These are phyloP conservation scores for Detonula confervacea DNA, from an alignment of 352 stramenopile species.

Conservation along the genomic window DNA sequence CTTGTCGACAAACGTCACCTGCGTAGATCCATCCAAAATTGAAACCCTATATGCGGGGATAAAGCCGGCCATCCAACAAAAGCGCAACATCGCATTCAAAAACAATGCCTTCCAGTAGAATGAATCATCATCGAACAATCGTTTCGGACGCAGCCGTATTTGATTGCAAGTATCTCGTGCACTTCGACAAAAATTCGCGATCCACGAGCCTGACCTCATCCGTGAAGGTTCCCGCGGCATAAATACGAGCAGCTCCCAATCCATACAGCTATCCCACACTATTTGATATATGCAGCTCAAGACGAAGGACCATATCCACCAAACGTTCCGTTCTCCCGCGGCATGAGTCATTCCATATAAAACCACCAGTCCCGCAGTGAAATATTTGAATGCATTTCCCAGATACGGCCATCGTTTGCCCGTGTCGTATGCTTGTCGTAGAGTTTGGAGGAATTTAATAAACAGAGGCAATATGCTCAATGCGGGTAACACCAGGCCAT, in stretches of 20 bases:
- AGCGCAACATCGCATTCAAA: constrained; percentile 65
- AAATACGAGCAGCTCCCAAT: constrained; percentile 82
- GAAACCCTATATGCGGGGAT: constrained; percentile 84
- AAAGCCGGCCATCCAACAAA: constrained; percentile 83
- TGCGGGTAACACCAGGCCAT: too few relatives aligned
- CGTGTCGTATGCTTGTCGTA: constrained; percentile 76
- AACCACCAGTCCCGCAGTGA: constrained; percentile 70
- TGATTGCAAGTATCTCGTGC: constrained; percentile 31
- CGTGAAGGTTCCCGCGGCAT: constrained; percentile 48
- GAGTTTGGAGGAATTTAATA: constrained; percentile 77
- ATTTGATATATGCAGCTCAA: constrained; percentile 76
- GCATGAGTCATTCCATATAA: constrained; percentile 82
- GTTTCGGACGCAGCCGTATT: constrained; percentile 72
- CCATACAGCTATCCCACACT: constrained; percentile 78
- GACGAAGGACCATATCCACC: constrained; percentile 67
- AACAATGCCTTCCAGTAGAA: constrained; percentile 81
- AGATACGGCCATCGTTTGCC: constrained; percentile 79
- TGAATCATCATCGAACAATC: constrained; percentile 74
- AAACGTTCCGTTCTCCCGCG: constrained; percentile 50
- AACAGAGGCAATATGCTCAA: constrained; percentile 74
- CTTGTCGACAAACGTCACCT: constrained; percentile 64
- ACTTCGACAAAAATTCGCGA: constrained; percentile 30
- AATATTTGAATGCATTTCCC: constrained; percentile 83
- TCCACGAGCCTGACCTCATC: constrained; percentile 52
- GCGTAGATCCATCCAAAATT: constrained; percentile 53